Conservation (phyloP, 2,329 filamentous ascomycete species). For the Pseudogymnoascus sp. region DNA sequence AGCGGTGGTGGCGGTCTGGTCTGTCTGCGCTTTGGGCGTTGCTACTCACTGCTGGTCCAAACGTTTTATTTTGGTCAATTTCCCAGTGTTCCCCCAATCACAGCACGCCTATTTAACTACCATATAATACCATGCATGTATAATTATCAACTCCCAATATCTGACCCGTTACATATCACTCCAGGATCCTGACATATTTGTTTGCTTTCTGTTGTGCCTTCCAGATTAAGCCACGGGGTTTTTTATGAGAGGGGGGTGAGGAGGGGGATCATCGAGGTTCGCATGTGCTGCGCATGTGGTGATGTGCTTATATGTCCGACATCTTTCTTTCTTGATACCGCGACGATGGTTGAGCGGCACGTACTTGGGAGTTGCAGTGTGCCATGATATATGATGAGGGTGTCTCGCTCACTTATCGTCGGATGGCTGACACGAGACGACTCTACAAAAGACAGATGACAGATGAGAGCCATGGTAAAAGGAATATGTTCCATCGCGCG, state of each 20-base stretch:
- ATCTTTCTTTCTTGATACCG: not conserved
- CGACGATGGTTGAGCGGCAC: not conserved
- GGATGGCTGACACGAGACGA: not conserved
- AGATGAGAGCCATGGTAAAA: not conserved
- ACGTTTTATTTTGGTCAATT: not conserved
- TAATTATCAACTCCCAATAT: not conserved
- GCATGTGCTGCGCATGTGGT: not conserved
- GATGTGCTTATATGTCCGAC: not conserved
- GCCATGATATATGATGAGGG: not conserved
- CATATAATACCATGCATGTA: not conserved
- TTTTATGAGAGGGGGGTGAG: not conserved
- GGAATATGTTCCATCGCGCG: not conserved
- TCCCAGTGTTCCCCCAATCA: not conserved
- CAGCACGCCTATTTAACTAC: not conserved
- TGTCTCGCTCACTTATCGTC: not conserved
- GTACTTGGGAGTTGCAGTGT: not conserved
- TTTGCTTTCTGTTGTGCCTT: not conserved
- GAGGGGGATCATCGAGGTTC: not conserved
- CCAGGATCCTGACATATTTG: not conserved
- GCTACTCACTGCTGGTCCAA: not conserved
- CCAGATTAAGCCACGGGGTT: not conserved
- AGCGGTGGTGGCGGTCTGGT: too few relatives aligned
- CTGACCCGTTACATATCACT: not conserved
- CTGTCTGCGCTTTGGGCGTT: not conserved
- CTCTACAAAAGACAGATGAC: not conserved